Evolutionary conservation across 2,329 filamentous ascomycete species (phyloP).

Genomic region (Pseudonectria buxi): DNA sequence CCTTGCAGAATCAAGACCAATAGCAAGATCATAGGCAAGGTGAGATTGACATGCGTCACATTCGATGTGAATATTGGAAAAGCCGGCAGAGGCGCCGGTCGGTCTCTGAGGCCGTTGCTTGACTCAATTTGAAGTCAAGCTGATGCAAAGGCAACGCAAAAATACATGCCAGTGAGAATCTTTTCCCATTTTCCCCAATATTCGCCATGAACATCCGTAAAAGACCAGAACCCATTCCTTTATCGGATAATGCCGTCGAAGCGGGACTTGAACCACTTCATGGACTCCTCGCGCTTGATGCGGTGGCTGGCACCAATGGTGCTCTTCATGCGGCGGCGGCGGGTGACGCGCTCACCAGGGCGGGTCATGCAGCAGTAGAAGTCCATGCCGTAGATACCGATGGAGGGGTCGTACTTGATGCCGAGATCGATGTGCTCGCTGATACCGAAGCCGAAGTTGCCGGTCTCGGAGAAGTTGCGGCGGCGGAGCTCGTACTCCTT

Average conservation of each 20-base stretch:
- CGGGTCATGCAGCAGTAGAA: slow-evolving; percentile 99
- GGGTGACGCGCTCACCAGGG: slow-evolving; percentile 94
- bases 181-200: slow-evolving; percentile 26
- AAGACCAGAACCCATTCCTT: slow-evolving; percentile 37
- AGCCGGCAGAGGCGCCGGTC: slow-evolving; percentile 62
- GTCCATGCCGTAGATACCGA: slow-evolving; percentile 99
- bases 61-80: slow-evolving; percentile 38
- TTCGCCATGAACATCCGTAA: slow-evolving; percentile 37
- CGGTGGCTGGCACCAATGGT: slow-evolving; percentile 81
- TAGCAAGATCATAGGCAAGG: slow-evolving; percentile 15
- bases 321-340: slow-evolving; percentile 85
- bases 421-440: slow-evolving; percentile 99
- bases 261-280: slow-evolving; percentile 89
- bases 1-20: slow-evolving; percentile 11
- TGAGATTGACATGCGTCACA: slow-evolving; percentile 30
- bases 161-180: slow-evolving; percentile 31
- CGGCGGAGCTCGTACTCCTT: slow-evolving; percentile 99
- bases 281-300: slow-evolving; percentile 89
- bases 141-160: slow-evolving; percentile 40
- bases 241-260: slow-evolving; percentile 99
- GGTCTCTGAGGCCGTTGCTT: slow-evolving; percentile 67
- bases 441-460: slow-evolving; percentile 99
- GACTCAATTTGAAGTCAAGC: slow-evolving; percentile 51
- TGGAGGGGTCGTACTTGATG: slow-evolving; percentile 99
- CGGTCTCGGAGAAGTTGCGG: slow-evolving; percentile 99